phyloP scores from a whole-genome alignment of 495 filamentous ascomycete genomes.

The Hyaloscypha variabilis region DNA sequence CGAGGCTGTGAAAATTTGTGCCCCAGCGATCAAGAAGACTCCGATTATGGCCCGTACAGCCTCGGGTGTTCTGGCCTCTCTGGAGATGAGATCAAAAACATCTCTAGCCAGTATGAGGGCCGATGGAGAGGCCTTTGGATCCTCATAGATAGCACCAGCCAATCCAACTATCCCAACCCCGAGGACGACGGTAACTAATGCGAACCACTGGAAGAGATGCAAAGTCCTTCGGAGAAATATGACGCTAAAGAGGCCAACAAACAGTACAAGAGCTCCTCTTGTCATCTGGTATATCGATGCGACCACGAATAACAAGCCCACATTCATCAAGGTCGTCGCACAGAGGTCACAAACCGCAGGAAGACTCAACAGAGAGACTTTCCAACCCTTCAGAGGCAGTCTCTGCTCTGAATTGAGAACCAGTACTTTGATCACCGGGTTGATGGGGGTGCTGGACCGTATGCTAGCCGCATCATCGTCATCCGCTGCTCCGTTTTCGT shows the following conservation, averaged over 20 bases:
- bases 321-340: conserved; percentile 96
- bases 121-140: conserved; percentile 51
- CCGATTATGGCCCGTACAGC: conserved; percentile 77
- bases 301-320: conserved; percentile 88
- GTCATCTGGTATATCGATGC: conserved; percentile 99
- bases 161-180: conserved; percentile 91
- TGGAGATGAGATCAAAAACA: conserved; percentile 20
- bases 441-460: conserved; percentile 43
- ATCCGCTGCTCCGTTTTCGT: conserved; percentile 36
- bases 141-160: conserved; percentile 77
- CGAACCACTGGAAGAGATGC: conserved; percentile 84
- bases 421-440: conserved; percentile 52
- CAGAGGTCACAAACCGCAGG: conserved; percentile 93
- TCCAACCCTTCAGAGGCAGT: conserved; percentile 68
- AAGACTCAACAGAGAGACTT: conserved; percentile 75
- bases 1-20: conserved; percentile 94
- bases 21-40: conserved; percentile 84
- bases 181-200: conserved; percentile 81
- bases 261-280: conserved; percentile 88
- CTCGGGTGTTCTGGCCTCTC: conserved; percentile 50
- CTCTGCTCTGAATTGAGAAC: conserved; percentile 47
- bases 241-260: conserved; percentile 94
- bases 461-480: conserved; percentile 50
- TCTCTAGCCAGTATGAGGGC: conserved; percentile 19
- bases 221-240: conserved; percentile 81